These are phyloP conservation scores for Iberis pinnata DNA, from an alignment of 345 rosid species.

Conservation along the genomic window DNA sequence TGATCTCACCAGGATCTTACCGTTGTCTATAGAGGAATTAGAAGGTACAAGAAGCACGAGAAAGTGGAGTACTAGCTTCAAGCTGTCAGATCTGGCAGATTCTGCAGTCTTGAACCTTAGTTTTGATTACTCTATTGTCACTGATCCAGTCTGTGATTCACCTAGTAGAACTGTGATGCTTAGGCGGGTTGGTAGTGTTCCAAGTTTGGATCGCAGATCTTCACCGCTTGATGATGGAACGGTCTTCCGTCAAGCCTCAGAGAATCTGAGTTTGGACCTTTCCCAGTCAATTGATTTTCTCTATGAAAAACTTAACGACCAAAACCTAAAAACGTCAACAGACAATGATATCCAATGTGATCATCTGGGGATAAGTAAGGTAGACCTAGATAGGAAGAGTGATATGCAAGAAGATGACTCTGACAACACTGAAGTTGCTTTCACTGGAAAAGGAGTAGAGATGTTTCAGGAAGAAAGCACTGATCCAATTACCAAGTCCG, in stretches of 20 bases:
- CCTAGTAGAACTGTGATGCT: slow-evolving; percentile 30
- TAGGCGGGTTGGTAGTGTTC: slow-evolving; percentile 43
- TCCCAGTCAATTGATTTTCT: slow-evolving; percentile 54
- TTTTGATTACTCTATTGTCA: slow-evolving; percentile 47
- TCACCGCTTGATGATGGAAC: slow-evolving; percentile 38
- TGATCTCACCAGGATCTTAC: slow-evolving; percentile 72
- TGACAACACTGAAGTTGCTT: slow-evolving; percentile 32
- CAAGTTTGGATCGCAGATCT: slow-evolving; percentile 34
- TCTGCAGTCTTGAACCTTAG: slow-evolving; percentile 65
- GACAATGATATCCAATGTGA: slow-evolving; percentile 12
- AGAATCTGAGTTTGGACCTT: slow-evolving; percentile 46
- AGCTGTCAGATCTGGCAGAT: slow-evolving; percentile 52
- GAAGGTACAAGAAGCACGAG: slow-evolving; percentile 48
- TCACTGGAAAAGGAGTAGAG: slow-evolving; percentile 48
- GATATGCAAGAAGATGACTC: slow-evolving; percentile 26
- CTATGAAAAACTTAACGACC: slow-evolving; percentile 55
- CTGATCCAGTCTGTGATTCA: slow-evolving; percentile 31
- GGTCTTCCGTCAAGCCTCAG: slow-evolving; percentile 34
- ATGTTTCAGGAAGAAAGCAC: slow-evolving; percentile 28
- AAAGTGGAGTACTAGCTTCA: slow-evolving; percentile 69
- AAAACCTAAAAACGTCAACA: slow-evolving; percentile 27
- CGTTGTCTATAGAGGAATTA: slow-evolving; percentile 63
- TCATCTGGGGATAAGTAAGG: slow-evolving; percentile 13
- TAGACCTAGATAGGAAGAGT: slow-evolving; percentile 26
- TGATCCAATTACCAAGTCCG: slow-evolving; percentile 25